These are phyloP conservation scores for Aspergillus alliaceus DNA, from an alignment of 2,329 filamentous ascomycete genomes.

Conservation along the genomic window DNA sequence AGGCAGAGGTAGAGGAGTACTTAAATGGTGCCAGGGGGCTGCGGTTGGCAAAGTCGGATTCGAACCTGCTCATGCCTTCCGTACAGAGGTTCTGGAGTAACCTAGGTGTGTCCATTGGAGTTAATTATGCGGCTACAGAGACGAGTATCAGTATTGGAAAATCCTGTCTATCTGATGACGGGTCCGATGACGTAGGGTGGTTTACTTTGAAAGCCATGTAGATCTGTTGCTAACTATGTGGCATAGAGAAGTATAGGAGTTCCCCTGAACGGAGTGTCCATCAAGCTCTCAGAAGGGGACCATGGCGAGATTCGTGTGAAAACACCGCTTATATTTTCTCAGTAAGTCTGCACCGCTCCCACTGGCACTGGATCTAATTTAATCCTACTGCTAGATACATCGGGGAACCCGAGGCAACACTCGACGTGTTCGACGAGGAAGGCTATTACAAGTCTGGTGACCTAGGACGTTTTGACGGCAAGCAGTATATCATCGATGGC, in stretches of 20 bases:
- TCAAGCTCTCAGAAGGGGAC: constrained; percentile 9
- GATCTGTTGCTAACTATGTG: neutral
- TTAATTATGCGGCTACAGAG: neutral
- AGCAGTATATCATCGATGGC: constrained; percentile 18
- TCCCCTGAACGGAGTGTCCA: neutral
- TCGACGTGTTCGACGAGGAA: constrained; percentile 9
- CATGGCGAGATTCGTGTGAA: constrained; percentile 11
- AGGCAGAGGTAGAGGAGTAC: neutral
- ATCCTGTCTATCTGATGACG: neutral
- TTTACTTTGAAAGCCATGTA: too few relatives aligned
- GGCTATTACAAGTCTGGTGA: constrained; percentile 23
- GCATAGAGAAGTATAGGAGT: neutral
- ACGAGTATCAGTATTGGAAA: neutral
- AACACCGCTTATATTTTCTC: constrained; percentile 19
- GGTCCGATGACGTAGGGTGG: neutral
- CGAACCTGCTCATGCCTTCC: too few relatives aligned
- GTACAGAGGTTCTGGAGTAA: neutral
- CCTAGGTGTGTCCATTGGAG: neutral
- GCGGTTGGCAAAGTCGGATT: too few relatives aligned
- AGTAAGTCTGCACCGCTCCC: too few relatives aligned
- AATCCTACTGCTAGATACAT: too few relatives aligned
- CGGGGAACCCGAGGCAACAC: constrained; percentile 5
- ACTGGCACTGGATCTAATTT: too few relatives aligned
- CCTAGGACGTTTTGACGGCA: constrained; percentile 8
- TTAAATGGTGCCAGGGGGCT: neutral